A percentile compares a stretch with the other conserved stretches of the same genome.
phyloP scores from a whole-genome alignment of 1,284 basidiomycete species.

The Heterobasidion irregulare region DNA sequence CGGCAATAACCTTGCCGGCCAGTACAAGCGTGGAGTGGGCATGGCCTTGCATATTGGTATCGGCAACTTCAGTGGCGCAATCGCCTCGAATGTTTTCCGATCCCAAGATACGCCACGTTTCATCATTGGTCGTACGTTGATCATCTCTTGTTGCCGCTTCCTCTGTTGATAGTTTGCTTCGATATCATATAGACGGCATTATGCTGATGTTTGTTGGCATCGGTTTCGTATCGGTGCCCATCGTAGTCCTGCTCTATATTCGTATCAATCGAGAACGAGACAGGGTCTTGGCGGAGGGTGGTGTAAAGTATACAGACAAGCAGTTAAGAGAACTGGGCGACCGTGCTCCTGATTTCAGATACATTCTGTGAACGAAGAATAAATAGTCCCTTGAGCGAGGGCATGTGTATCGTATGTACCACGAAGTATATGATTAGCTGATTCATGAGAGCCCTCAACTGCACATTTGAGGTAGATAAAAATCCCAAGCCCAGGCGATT shows the following conservation, averaged over 20 bases:
- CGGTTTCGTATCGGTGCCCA: constrained; percentile 44
- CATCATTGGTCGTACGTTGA: constrained; percentile 45
- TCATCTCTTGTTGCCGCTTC: not conserved
- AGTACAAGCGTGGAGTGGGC: constrained; percentile 58
- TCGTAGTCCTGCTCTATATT: constrained; percentile 40
- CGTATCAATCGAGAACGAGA: constrained; percentile 42
- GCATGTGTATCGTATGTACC: too few relatives aligned
- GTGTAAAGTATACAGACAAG: constrained; percentile 25
- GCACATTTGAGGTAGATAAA: too few relatives aligned
- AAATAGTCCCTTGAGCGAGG: too few relatives aligned
- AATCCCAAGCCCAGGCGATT: too few relatives aligned
- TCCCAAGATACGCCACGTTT: constrained; percentile 51
- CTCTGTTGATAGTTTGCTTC: not conserved
- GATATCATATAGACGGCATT: constrained; percentile 37
- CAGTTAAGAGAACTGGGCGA: constrained; percentile 50
- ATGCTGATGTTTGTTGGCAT: constrained; percentile 63
- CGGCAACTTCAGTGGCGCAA: constrained; percentile 46
- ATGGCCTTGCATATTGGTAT: constrained; percentile 60
- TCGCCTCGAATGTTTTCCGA: constrained; percentile 56
- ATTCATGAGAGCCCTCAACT: too few relatives aligned
- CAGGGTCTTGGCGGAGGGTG: constrained; percentile 21
- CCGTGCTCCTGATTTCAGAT: constrained; percentile 55
- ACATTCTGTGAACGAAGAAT: constrained; percentile 23
- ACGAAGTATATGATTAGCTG: too few relatives aligned
- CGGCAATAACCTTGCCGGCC: constrained; percentile 53